Conservation (phyloP, 1,139 yeast species). For the Candida albicans region DNA sequence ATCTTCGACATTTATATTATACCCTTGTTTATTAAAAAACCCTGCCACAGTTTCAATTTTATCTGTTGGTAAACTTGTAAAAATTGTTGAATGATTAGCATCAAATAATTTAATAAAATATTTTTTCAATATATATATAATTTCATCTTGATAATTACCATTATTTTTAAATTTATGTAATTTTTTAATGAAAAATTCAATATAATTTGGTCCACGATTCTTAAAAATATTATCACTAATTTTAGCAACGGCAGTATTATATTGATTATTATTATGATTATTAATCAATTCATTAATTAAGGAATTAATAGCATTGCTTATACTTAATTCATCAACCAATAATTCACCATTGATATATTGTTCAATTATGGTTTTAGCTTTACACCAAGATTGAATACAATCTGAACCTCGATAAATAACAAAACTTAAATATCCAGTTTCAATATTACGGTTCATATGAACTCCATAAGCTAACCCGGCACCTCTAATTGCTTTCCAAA, state of each 20-base stretch:
- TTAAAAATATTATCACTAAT: slow-evolving; percentile 66
- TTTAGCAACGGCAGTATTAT: slow-evolving; percentile 64
- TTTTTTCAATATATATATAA: slow-evolving; percentile 53
- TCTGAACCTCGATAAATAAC: slow-evolving; percentile 84
- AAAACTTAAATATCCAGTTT: slow-evolving; percentile 66
- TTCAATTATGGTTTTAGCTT: slow-evolving; percentile 66
- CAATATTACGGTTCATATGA: slow-evolving; percentile 55
- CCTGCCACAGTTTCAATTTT: slow-evolving; percentile 49
- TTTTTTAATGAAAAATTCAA: slow-evolving; percentile 45
- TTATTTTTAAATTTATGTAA: slow-evolving; percentile 50
- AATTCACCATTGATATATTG: slow-evolving; percentile 55
- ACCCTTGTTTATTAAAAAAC: slow-evolving; percentile 58
- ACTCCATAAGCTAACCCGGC: slow-evolving; percentile 95
- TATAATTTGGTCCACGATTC: slow-evolving; percentile 68
- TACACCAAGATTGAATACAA: slow-evolving; percentile 66
- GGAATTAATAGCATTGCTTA: slow-evolving; percentile 74
- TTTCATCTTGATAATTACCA: slow-evolving; percentile 36
- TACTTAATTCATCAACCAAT: slow-evolving; percentile 54
- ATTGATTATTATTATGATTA: slow-evolving; percentile 52
- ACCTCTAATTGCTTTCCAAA: slow-evolving; percentile 96
- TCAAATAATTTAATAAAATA: slow-evolving; percentile 67
- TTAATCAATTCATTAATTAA: slow-evolving; percentile 72
- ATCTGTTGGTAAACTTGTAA: slow-evolving; percentile 73
- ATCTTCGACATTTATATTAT: slow-evolving; percentile 58
- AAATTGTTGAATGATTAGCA: slow-evolving; percentile 54